Conservation (phyloP, 2,329 filamentous ascomycete species). For the Chrysosphaeria jannelii region DNA sequence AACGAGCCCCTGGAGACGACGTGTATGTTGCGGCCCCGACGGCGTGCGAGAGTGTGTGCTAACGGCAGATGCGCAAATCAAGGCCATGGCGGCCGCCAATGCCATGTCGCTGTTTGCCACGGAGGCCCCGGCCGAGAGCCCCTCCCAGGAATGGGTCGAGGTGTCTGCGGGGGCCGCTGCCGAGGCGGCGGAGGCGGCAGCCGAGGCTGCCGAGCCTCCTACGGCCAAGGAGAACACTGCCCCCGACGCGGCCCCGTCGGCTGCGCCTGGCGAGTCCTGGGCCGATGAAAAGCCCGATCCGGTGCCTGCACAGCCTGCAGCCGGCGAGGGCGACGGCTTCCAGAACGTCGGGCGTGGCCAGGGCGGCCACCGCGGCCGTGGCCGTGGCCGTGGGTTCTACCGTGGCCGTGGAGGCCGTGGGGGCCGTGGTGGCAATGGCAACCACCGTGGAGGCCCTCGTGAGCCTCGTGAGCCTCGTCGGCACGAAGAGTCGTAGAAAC, state of each 20-base stretch:
- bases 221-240: conserved; percentile 17
- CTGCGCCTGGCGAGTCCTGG: conserved; percentile 32
- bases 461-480: conserved; percentile 2
- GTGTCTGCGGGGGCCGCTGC: conserved; percentile 40
- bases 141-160: conserved; percentile 44
- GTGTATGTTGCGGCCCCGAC: conserved; percentile 18
- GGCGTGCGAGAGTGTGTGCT: background rate
- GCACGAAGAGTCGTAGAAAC: conserved; percentile 2
- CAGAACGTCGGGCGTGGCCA: conserved; percentile 25
- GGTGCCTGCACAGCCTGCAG: conserved; percentile 8
- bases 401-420: conserved; percentile 16
- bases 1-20: conserved; percentile 36
- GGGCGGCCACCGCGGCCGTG: conserved; percentile 17
- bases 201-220: conserved; percentile 28
- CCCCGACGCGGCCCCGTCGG: conserved; percentile 19
- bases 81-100: conserved; percentile 22
- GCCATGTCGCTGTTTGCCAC: conserved; percentile 9
- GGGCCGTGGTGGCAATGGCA: conserved; percentile 10
- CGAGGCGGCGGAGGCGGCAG: conserved; percentile 3
- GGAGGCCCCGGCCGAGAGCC: conserved; percentile 5
- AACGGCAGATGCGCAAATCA: conserved; percentile 23
- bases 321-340: conserved; percentile 30
- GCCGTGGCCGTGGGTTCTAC: conserved; percentile 20
- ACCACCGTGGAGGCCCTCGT: conserved; percentile 1
- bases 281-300: conserved; percentile 45